Conservation (phyloP, 768 basidiomycete genomes). For the Hortiboletus flavorubellus region DNA sequence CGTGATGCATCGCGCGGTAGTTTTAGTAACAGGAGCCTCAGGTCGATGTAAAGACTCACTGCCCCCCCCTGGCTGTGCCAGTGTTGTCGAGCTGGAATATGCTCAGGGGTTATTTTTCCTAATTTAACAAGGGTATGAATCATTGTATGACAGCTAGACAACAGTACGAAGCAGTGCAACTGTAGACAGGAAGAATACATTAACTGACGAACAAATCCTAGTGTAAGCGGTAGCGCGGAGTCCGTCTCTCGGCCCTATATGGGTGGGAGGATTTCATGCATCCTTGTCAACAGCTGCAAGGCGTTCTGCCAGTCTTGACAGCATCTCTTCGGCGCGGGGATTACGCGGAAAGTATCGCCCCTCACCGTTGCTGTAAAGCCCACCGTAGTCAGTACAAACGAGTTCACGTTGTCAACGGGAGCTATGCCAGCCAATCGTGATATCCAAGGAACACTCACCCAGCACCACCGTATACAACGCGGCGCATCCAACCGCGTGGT, state of each 20-base stretch:
- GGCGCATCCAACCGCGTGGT: conserved; percentile 49
- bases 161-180: conserved; percentile 7
- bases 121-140: background rate
- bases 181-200: conserved; percentile 6
- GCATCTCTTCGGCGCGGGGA: conserved; percentile 60
- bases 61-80: background rate
- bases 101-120: background rate
- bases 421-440: background rate
- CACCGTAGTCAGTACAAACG: background rate
- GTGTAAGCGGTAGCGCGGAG: background rate
- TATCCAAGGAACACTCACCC: conserved; percentile 43
- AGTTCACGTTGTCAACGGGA: background rate
- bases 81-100: too few species aligned
- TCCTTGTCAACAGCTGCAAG: conserved; percentile 57
- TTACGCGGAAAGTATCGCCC: conserved; percentile 68
- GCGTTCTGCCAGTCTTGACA: conserved; percentile 61
- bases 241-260: background rate
- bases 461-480: conserved; percentile 59
- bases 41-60: background rate
- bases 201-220: conserved; percentile 1
- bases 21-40: background rate
- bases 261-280: conserved; percentile 22
- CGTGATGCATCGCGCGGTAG: background rate
- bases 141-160: conserved; percentile 3
- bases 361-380: conserved; percentile 51